Conservation (phyloP, 2,329 filamentous ascomycete genomes). For the Botryotinia calthae region DNA sequence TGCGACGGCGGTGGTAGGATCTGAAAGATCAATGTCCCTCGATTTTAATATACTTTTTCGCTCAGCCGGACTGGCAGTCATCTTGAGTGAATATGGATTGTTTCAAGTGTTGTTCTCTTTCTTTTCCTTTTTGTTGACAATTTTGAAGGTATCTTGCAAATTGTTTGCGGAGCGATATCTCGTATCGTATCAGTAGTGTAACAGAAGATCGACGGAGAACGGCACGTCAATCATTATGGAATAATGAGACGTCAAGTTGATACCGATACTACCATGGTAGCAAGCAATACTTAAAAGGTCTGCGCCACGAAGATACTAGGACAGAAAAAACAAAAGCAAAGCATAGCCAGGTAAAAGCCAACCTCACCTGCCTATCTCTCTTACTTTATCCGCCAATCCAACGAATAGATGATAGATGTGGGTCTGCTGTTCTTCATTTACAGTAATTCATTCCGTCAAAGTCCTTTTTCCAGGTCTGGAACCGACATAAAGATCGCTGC, state of each 20-base stretch:
- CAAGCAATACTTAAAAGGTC: background rate
- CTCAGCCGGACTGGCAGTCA: background rate
- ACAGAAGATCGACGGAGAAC: conserved; percentile 1
- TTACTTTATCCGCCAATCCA: background rate
- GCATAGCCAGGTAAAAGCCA: background rate
- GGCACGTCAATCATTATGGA: background rate
- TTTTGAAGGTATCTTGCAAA: background rate
- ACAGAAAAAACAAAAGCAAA: background rate
- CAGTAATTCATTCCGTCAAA: background rate
- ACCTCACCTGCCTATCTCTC: background rate
- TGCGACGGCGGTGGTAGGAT: background rate
- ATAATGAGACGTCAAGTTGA: background rate
- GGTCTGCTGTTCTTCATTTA: background rate
- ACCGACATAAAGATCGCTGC: background rate
- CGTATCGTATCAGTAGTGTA: conserved; percentile 10
- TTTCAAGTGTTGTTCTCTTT: background rate
- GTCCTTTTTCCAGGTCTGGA: background rate
- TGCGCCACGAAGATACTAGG: conserved; percentile 1
- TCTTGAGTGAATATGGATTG: conserved; percentile 5
- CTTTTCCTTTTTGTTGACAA: background rate
- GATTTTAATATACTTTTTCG: background rate
- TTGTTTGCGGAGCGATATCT: background rate
- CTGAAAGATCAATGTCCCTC: background rate
- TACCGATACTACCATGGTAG: background rate
- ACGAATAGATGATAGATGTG: background rate